Evolutionary conservation across 1,284 basidiomycete genomes (phyloP).

Genomic region (Spongiforma sp.): DNA sequence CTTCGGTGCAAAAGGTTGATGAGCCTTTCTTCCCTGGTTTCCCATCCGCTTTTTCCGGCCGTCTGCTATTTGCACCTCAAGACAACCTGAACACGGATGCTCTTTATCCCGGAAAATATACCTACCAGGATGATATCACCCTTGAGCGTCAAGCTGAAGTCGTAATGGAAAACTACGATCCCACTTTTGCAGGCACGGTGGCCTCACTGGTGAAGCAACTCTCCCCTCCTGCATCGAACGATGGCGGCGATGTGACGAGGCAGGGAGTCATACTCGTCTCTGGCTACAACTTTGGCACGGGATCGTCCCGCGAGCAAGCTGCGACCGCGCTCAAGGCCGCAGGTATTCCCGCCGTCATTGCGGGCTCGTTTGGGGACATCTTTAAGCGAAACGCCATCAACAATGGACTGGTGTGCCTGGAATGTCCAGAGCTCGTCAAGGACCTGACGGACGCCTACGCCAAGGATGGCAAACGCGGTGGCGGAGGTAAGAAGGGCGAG

Average conservation of each 20-base stretch:
- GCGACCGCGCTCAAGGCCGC: conserved; percentile 97
- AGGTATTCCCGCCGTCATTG: conserved; percentile 92
- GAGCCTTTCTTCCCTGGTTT: conserved; percentile 82
- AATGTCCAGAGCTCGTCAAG: conserved; percentile 87
- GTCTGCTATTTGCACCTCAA: conserved; percentile 91
- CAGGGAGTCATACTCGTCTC: conserved; percentile 84
- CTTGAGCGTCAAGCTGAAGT: conserved; percentile 93
- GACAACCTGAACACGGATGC: conserved; percentile 99
- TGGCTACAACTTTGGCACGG: conserved; percentile 99
- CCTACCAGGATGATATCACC: conserved; percentile 99
- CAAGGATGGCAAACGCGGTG: conserved; percentile 74
- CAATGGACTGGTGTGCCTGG: conserved; percentile 96
- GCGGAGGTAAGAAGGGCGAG: conserved; percentile 80
- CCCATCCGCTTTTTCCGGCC: conserved; percentile 84
- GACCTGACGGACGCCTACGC: conserved; percentile 83
- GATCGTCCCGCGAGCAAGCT: conserved; percentile 98
- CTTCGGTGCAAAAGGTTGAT: conserved; percentile 37
- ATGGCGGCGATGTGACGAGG: conserved; percentile 38
- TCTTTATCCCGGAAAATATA: conserved; percentile 99
- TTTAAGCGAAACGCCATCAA: conserved; percentile 99
- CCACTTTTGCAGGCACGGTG: conserved; percentile 80
- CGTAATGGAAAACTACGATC: conserved; percentile 99
- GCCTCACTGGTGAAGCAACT: conserved; percentile 52
- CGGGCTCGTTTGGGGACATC: conserved; percentile 98
- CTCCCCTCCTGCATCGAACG: conserved; percentile 6